phyloP scores from a whole-genome alignment of 1,284 basidiomycete species.

The Irpex sp. region DNA sequence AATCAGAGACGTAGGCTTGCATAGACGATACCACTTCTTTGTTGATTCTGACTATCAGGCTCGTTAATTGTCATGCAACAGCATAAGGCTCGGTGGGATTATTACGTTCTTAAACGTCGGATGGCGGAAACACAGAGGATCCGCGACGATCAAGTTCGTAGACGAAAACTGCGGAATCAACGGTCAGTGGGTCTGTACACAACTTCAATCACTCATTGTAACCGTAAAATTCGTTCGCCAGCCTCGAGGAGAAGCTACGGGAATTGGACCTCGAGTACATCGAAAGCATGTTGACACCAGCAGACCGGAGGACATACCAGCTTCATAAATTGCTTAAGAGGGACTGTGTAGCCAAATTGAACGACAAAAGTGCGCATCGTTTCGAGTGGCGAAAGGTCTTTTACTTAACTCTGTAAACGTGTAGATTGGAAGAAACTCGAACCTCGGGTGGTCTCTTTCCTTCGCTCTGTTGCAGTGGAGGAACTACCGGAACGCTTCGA shows the following conservation, averaged over 20 bases:
- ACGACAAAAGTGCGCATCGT: background rate
- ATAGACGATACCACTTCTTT: background rate
- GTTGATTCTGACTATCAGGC: too few species aligned
- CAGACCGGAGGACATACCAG: background rate
- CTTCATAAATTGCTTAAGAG: background rate
- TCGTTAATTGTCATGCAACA: background rate
- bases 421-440: background rate
- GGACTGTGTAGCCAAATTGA: background rate
- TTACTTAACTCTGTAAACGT: background rate
- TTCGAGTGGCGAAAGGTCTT: background rate
- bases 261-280: background rate
- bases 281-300: background rate
- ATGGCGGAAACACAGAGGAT: background rate
- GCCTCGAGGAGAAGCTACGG: background rate
- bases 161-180: too few species aligned
- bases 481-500: background rate
- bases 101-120: background rate
- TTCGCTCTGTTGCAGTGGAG: background rate
- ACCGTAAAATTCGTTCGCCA: background rate
- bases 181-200: too few species aligned
- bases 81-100: background rate
- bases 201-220: background rate
- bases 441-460: background rate
- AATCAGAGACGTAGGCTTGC: background rate
- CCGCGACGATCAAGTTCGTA: too few species aligned